Evolutionary conservation across 1,139 yeast species (phyloP), one percentile per base, ranked within the genome.

Genomic region (Candida sp.): DNA sequence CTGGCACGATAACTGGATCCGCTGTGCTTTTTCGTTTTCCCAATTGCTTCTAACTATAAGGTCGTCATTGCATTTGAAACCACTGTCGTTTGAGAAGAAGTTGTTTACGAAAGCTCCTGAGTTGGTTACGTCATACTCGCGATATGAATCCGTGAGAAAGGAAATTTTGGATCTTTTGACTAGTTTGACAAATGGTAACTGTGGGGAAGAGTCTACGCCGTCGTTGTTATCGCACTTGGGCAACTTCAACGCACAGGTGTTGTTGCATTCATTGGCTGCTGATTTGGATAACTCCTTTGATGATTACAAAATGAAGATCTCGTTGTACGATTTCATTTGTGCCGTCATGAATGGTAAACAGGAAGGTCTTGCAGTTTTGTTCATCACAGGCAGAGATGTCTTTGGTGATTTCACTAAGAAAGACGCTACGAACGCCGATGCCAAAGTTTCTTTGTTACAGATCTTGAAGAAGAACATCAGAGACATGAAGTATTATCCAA

Each of bases 161-260:
- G 73, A 73, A 17, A 75, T 90, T 1, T 69, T 90, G 39, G 81
- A 80, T 44, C 68, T 91, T 37, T 70, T 92, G 38, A 81, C 88
- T 3, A 75, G 84, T 3, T 69, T 92, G 44, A 85, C 91, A 0
- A 75, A 77, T 32, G 89, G 86, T 0, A 69, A 74, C 8, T 86
- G 94, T 88, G 74, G 75, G 3, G 70, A 72, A 6, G 68, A 63
- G 9, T 78, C 80, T 27, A 82, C 84, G 37, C 96, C 97, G 3
- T 90, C 97, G 1, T 71, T 94, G 49, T 73, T 93, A 41, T 90
- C 98, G 0, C 92, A 90, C 64, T 70, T 93, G 49, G 96, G 96
- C 3, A 77, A 81, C 22, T 75, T 78, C 26, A 78, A 82, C 57
- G 81, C 97, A 0, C 81, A 79, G 42, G 70, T 83, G 7, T 74